phyloP scores from a whole-genome alignment of 2,329 filamentous ascomycete genomes.

The Neocatenulostroma microsporum region DNA sequence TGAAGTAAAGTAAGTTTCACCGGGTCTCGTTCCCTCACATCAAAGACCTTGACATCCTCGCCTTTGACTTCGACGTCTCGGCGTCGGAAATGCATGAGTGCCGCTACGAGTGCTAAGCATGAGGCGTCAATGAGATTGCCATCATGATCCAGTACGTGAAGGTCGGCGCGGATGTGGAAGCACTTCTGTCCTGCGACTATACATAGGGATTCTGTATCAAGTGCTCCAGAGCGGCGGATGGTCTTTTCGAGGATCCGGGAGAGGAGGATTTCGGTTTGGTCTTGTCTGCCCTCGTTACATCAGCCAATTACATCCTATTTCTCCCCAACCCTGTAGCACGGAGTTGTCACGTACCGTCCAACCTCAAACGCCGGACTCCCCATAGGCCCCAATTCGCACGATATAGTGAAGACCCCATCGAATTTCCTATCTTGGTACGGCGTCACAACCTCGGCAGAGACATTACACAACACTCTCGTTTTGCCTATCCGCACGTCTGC shows the following conservation, averaged over 20 bases:
- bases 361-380: conserved; percentile 83
- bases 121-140: conserved; percentile 81
- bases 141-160: conserved; percentile 86
- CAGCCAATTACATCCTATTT: too few species aligned
- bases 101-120: conserved; percentile 80
- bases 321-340: too few species aligned
- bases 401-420: conserved; percentile 89
- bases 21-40: conserved; percentile 75
- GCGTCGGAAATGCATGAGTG: conserved; percentile 81
- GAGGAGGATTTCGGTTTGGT: conserved; percentile 64
- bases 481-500: conserved; percentile 82
- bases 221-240: conserved; percentile 78
- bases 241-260: conserved; percentile 90
- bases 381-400: conserved; percentile 86
- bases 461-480: conserved; percentile 78
- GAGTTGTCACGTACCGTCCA: conserved; percentile 50
- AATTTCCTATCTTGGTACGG: conserved; percentile 85
- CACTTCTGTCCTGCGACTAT: conserved; percentile 84
- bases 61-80: conserved; percentile 83
- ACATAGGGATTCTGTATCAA: conserved; percentile 93
- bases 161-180: conserved; percentile 83
- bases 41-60: conserved; percentile 76
- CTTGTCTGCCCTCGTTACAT: too few species aligned
- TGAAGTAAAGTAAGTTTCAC: conserved; percentile 87
- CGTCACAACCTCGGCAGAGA: conserved; percentile 79